Conservation (phyloP, 2,329 filamentous ascomycete genomes). For the Apiospora kogelbergensis region DNA sequence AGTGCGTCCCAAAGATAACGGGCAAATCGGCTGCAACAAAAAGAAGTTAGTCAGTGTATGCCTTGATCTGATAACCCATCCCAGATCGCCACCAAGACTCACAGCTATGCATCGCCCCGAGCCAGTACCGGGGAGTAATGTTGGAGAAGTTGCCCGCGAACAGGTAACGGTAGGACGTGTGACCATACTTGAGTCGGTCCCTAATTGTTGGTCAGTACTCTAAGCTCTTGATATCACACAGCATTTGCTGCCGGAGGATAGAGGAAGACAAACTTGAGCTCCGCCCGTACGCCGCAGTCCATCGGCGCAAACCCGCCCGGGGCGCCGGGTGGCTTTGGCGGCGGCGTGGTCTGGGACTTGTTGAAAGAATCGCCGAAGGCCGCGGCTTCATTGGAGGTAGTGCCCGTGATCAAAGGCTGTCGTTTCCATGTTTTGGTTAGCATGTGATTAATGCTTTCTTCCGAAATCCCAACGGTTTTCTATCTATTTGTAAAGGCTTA, state of each 20-base stretch:
- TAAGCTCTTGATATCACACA: no score
- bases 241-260: no score
- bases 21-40: slow-evolving; percentile 26
- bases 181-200: neutral
- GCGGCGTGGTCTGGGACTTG: neutral
- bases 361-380: slow-evolving; percentile 17
- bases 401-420: slow-evolving; percentile 27
- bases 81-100: neutral
- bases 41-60: neutral
- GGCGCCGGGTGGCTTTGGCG: slow-evolving; percentile 10
- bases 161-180: slow-evolving; percentile 34
- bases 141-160: slow-evolving; percentile 38
- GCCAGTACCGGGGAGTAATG: slow-evolving; percentile 32
- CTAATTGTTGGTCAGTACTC: neutral
- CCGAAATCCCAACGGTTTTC: no score
- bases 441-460: no score
- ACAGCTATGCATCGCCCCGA: slow-evolving; percentile 32
- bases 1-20: slow-evolving; percentile 31
- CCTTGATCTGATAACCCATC: neutral
- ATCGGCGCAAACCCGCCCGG: neutral
- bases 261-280: neutral
- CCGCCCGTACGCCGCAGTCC: neutral
- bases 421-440: neutral
- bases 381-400: slow-evolving; percentile 25
- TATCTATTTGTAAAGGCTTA: no score